These are phyloP conservation scores for Amaranthus hypochondriacus DNA, from an alignment of 148 eudicot genomes.

Conservation along the genomic window DNA sequence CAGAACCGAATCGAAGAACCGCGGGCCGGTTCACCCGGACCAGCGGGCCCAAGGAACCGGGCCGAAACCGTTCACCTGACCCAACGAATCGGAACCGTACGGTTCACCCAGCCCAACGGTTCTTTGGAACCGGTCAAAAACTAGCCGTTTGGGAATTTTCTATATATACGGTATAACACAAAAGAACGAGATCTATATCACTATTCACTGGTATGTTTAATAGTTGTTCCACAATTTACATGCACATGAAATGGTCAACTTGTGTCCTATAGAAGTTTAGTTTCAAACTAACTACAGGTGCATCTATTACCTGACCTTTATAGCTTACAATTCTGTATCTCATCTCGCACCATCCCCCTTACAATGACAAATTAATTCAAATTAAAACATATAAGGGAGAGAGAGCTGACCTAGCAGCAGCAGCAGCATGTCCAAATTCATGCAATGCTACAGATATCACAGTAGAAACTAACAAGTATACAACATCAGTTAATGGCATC, in stretches of 20 bases:
- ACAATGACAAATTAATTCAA: background rate
- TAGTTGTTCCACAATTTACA: background rate
- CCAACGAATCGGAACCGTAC: too few species aligned
- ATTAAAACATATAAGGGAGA: conserved; percentile 14
- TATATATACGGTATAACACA: too few species aligned
- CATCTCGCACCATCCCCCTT: background rate
- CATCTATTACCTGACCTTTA: background rate
- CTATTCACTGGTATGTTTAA: too few species aligned
- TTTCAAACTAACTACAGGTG: background rate
- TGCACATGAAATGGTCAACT: background rate
- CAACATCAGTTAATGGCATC: conserved; percentile 51
- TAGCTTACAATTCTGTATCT: background rate
- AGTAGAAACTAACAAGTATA: conserved; percentile 54
- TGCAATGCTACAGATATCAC: conserved; percentile 59
- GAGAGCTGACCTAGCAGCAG: conserved; percentile 85
- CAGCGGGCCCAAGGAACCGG: too few species aligned
- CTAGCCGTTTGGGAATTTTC: too few species aligned
- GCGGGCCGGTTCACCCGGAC: too few species aligned
- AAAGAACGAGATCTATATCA: too few species aligned
- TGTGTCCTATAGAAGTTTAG: background rate
- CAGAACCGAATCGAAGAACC: too few species aligned
- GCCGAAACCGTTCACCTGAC: too few species aligned
- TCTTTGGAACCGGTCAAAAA: too few species aligned
- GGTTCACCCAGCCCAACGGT: too few species aligned
- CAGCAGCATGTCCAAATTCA: conserved; percentile 92